These are phyloP conservation scores for Neonectria magnoliae DNA, from an alignment of 2,329 filamentous ascomycete species.

Conservation along the genomic window DNA sequence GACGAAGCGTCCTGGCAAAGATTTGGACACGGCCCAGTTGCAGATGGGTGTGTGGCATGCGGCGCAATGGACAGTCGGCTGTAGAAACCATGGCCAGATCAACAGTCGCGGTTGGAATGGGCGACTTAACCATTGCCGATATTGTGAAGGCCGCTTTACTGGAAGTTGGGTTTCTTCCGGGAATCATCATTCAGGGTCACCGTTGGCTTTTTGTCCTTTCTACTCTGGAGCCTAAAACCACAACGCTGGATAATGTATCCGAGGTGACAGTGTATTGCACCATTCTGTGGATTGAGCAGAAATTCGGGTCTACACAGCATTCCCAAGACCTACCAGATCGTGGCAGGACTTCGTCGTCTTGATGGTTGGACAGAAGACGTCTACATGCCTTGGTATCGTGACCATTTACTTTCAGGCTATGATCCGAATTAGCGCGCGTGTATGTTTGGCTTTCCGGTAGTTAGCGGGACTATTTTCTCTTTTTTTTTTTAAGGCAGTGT, in stretches of 20 bases:
- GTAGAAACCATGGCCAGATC: too few species aligned
- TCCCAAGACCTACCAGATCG: constrained; percentile 10
- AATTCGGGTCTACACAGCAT: constrained; percentile 19
- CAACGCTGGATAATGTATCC: not conserved
- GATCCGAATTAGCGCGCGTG: too few species aligned
- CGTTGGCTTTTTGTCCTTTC: constrained; percentile 23
- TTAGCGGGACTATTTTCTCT: too few species aligned
- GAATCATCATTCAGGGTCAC: constrained; percentile 22
- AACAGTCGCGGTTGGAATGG: too few species aligned
- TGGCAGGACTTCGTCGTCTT: constrained; percentile 23
- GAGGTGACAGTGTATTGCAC: too few species aligned
- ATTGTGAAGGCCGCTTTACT: too few species aligned
- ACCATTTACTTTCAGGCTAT: too few species aligned
- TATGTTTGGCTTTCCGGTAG: too few species aligned
- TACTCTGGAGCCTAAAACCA: constrained; percentile 18
- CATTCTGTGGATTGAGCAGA: constrained; percentile 13
- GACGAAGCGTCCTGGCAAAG: not conserved
- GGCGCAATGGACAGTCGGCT: not conserved
- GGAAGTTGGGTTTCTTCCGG: constrained; percentile 11
- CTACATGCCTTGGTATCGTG: constrained; percentile 22
- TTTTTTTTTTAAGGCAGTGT: too few species aligned
- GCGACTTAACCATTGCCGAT: too few species aligned
- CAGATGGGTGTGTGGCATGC: not conserved
- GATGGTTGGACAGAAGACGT: constrained; percentile 13
- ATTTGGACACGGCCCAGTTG: not conserved